These are phyloP conservation scores for Colletotrichum chlorophyti DNA, from an alignment of 2,329 filamentous ascomycete genomes.

Conservation along the genomic window DNA sequence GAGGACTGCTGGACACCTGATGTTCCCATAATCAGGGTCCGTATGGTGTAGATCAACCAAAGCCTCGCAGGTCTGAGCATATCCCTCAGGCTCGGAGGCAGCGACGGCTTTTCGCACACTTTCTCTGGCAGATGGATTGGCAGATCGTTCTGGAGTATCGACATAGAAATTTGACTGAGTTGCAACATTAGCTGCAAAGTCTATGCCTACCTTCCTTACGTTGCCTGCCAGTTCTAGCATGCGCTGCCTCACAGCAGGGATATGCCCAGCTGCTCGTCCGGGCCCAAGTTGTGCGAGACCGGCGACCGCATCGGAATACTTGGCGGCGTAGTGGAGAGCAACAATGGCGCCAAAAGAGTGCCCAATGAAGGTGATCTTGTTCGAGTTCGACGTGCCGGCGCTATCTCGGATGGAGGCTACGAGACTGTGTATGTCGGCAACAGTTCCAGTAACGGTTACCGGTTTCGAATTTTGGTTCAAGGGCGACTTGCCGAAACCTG, in stretches of 20 bases:
- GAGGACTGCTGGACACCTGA: conserved; percentile 37
- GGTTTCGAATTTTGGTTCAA: conserved; percentile 6
- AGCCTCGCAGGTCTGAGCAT: conserved; percentile 39
- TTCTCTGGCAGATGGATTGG: conserved; percentile 24
- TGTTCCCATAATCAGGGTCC: conserved; percentile 39
- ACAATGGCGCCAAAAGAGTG: conserved; percentile 44
- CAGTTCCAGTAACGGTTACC: conserved; percentile 34
- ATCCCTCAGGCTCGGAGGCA: conserved; percentile 38
- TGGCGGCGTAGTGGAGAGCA: conserved; percentile 43
- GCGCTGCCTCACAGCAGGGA: conserved; percentile 37
- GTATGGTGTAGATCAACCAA: conserved; percentile 36
- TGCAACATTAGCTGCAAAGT: conserved; percentile 35
- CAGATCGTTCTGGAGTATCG: conserved; percentile 30
- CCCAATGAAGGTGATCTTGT: conserved; percentile 36
- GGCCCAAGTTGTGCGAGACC: conserved; percentile 40
- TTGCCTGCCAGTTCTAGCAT: conserved; percentile 37
- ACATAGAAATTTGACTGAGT: conserved; percentile 37
- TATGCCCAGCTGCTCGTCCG: conserved; percentile 38
- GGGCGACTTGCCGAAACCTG: conserved; percentile 36
- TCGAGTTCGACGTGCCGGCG: background rate
- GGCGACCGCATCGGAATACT: conserved; percentile 33
- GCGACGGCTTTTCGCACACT: conserved; percentile 38
- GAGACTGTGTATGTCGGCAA: conserved; percentile 36
- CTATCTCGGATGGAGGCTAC: conserved; percentile 28
- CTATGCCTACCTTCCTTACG: conserved; percentile 36